A percentile compares a stretch with the other conserved stretches of the same genome.
Evolutionary conservation across 768 basidiomycete species (phyloP).

Genomic region (Tulasnella sp.): DNA sequence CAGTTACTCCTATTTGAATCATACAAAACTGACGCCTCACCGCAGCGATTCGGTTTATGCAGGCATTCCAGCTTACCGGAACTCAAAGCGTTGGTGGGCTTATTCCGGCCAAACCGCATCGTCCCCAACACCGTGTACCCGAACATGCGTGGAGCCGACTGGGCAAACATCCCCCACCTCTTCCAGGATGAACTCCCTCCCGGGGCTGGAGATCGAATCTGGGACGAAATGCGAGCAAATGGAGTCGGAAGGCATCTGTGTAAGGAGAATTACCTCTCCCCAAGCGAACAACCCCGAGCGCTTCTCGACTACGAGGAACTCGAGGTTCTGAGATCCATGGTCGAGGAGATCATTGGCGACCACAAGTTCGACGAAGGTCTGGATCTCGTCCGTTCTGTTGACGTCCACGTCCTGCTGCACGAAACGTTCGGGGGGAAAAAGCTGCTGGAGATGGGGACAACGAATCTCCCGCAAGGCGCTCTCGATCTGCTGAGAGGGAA

Average conservation of each 20-base stretch:
- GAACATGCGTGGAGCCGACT: constrained; percentile 59
- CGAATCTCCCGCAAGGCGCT: not conserved
- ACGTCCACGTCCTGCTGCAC: not conserved
- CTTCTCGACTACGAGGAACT: not conserved
- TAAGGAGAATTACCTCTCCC: not conserved
- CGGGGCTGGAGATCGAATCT: constrained; percentile 33
- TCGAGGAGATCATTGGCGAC: constrained; percentile 1
- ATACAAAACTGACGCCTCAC: not conserved
- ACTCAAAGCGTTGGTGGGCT: constrained; percentile 68
- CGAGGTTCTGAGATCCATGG: not conserved
- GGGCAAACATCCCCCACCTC: constrained; percentile 63
- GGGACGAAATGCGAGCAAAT: constrained; percentile 30
- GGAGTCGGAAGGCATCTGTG: not conserved
- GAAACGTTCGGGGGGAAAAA: not conserved
- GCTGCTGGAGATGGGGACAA: not conserved
- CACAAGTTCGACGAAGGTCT: not conserved
- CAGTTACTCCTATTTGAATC: not conserved
- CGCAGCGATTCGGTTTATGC: constrained; percentile 72
- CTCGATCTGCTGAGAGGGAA: not conserved
- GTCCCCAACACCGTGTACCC: constrained; percentile 67
- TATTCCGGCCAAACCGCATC: constrained; percentile 73
- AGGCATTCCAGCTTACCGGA: constrained; percentile 89
- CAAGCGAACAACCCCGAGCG: not conserved
- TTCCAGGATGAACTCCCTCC: constrained; percentile 57
- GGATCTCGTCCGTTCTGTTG: constrained; percentile 1